Evolutionary conservation across 345 rosid genomes (phyloP), one percentile per base, ranked within the genome.

Genomic region (Gossypium australe): DNA sequence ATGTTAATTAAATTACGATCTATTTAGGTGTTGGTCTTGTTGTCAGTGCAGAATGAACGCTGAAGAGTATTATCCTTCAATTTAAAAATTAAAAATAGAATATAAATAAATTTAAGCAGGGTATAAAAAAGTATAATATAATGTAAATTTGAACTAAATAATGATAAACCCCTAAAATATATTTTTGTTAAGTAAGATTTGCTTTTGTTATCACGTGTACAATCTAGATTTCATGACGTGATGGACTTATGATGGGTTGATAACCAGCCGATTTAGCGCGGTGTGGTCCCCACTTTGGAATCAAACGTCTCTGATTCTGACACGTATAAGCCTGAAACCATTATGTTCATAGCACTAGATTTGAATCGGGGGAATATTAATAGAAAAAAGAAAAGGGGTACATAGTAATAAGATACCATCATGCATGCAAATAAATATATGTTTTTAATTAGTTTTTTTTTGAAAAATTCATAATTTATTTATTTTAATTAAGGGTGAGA

Each of bases 1-100:
- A 27, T 3, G 3, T 27, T 27, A 27, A 27, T 27, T 27, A 27
- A 27, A 27, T 27, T 27, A 27, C 0, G 34, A 29, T 29, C 3
- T 29, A 3, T 29, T 29, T 29, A 29, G 1, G 34, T 29, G 34
- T 29, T 0, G 5, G 0, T 29, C 3, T 29, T 29, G 0, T 29
- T 29, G 5, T 29, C 5, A 29, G 4, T 3, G 0, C 38, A 0
- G 0, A 5, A 29, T 0, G 6, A 34, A 0, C 0, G 0, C 4
- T 34, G 0, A 34, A 4, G 0, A 34, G 6, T 34, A 34, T 0
- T 34, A 34, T 4, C 0, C 0, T 34, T 1, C 0, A 4, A 34
- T 34, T 34, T 34, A 34, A 34, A 29, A 4, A 0, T 0, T 29
- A 0, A 27, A 0, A 27, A 27, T 0, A 27, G 0, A 27, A 2